These are phyloP conservation scores for Chytriomyces sp. DNA, from an alignment of 192 early-diverging fungal genomes.

Conservation along the genomic window DNA sequence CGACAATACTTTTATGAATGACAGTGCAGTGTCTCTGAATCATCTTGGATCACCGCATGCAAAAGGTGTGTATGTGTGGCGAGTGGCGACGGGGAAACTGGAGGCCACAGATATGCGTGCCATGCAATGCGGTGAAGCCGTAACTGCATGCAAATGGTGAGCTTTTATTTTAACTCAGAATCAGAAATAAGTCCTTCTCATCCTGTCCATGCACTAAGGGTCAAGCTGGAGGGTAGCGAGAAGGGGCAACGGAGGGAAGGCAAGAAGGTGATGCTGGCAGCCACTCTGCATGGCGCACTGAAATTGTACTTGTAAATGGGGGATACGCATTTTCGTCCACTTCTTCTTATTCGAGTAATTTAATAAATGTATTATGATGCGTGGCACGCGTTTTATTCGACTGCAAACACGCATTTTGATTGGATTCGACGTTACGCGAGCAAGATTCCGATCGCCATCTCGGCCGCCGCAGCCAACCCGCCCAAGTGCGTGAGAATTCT, in stretches of 20 bases:
- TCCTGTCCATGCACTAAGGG: not conserved
- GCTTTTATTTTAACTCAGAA: not conserved
- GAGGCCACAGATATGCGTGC: conserved; percentile 50
- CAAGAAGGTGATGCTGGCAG: conserved; percentile 19
- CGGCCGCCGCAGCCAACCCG: not conserved
- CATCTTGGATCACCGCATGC: conserved; percentile 5
- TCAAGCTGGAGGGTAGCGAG: not conserved
- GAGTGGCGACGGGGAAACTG: conserved; percentile 50
- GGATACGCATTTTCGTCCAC: no score
- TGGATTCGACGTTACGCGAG: not conserved
- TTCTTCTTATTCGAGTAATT: no score
- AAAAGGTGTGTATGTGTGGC: conserved; percentile 55
- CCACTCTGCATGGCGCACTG: conserved; percentile 1
- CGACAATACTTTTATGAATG: not conserved
- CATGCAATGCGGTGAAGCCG: conserved; percentile 44
- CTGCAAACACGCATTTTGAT: no score
- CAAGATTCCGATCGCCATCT: not conserved
- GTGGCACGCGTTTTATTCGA: no score
- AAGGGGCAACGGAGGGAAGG: not conserved
- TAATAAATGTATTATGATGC: no score
- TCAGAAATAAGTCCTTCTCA: not conserved
- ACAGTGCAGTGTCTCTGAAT: not conserved
- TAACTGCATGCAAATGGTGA: conserved; percentile 45
- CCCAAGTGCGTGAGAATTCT: not conserved
- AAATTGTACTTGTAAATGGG: conserved; percentile 11